Conservation (phyloP, 371 early-diverging fungal species). For the Funneliformis caledonium region DNA sequence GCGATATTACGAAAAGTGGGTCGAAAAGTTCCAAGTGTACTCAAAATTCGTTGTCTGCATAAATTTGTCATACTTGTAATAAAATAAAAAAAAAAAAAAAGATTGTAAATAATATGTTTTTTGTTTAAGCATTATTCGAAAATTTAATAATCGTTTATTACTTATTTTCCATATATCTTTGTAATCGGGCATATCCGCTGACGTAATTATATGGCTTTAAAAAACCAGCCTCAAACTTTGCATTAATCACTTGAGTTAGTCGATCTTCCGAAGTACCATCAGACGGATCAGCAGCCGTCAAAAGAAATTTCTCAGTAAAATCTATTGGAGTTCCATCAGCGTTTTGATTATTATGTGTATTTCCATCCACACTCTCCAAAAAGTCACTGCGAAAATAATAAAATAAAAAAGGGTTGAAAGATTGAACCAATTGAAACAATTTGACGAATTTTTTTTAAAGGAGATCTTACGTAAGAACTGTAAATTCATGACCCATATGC, state of each 20-base stretch:
- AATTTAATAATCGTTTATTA: conserved; percentile 45
- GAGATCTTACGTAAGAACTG: conserved; percentile 64
- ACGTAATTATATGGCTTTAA: conserved; percentile 94
- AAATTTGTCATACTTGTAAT: conserved; percentile 68
- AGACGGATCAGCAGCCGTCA: conserved; percentile 87
- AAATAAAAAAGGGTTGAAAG: conserved; percentile 9
- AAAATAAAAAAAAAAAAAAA: background rate
- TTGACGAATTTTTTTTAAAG: background rate
- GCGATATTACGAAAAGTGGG: conserved; percentile 85
- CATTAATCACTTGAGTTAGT: conserved; percentile 84
- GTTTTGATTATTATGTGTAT: conserved; percentile 46
- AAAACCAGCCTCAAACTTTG: conserved; percentile 92
- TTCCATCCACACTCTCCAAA: conserved; percentile 65
- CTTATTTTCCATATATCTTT: conserved; percentile 88
- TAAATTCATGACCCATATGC: conserved; percentile 81
- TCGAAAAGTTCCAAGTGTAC: conserved; percentile 85
- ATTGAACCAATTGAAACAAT: conserved; percentile 3
- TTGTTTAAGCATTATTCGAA: background rate
- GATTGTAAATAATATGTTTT: no score
- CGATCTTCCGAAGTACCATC: conserved; percentile 84
- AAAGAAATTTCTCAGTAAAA: conserved; percentile 82
- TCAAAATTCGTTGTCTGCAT: conserved; percentile 77
- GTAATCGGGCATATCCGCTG: conserved; percentile 85
- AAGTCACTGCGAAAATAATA: conserved; percentile 53
- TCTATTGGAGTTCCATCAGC: conserved; percentile 54